Evolutionary conservation across 176 grass and related monocot genomes (phyloP).

Genomic region (Sorghum bicolor): DNA sequence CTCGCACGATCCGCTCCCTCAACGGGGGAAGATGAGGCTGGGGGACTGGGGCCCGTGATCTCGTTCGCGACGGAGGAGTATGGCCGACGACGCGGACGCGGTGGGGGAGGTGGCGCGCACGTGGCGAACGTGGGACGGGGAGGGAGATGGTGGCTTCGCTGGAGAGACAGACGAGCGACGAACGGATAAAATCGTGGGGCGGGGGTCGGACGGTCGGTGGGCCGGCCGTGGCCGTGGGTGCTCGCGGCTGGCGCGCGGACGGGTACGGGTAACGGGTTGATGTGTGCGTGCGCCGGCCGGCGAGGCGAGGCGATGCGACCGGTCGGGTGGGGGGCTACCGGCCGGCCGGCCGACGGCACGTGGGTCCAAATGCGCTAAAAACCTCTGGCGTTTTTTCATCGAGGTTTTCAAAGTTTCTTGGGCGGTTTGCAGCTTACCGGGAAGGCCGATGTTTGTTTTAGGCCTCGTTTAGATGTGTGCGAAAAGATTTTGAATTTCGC

Average conservation of each 20-base stretch:
- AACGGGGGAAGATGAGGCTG: background rate
- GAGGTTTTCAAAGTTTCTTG: background rate
- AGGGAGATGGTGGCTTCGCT: background rate
- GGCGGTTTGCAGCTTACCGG: background rate
- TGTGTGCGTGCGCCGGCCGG: background rate
- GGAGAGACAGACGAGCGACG: background rate
- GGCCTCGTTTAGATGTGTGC: no score
- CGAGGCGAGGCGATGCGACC: background rate
- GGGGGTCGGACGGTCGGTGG: no score
- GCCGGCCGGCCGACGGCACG: background rate
- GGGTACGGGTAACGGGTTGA: background rate
- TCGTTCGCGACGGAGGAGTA: background rate
- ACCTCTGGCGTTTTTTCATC: background rate
- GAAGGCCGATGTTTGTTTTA: background rate
- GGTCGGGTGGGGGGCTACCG: background rate
- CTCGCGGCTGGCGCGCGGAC: background rate
- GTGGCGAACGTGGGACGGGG: slow-evolving; percentile 31
- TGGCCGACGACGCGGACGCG: background rate
- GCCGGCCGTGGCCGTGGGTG: no score
- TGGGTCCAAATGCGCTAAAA: background rate
- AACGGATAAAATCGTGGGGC: slow-evolving; percentile 29
- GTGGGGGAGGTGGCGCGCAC: slow-evolving; percentile 32
- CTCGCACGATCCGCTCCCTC: background rate
- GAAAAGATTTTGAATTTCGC: no score
- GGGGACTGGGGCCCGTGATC: background rate